Evolutionary conservation across 2,329 filamentous ascomycete genomes (phyloP), one percentile per base, ranked within the genome.

Genomic region (Simplicillium aogashimaense): DNA sequence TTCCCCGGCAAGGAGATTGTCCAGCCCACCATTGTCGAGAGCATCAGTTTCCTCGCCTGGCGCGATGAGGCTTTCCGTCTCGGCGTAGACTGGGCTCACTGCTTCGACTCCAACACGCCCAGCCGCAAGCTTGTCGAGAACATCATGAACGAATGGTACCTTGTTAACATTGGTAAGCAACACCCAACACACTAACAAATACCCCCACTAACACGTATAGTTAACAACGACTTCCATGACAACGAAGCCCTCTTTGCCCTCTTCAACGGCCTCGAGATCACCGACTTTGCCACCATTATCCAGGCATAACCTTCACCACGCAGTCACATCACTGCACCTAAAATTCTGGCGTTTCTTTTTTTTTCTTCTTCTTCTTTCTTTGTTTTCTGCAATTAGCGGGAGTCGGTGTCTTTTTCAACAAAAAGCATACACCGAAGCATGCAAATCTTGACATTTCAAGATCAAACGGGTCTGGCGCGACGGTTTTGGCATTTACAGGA

Each of bases 21-120:
- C n/a, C 92, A 98, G 62, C 92, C 92, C 12, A 98, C 92, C n/a
- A 95, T 98, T 53, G 92, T 98, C 39, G 92, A 98, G 66, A 94
- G 86, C 14, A 83, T 98, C 59, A 94, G 86, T 59, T 98, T 98
- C 74, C 70, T 98, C 40, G 92, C 92, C 3, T 98, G 92, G 92
- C 94, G 94, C 65, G 92, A 98, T 51, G 92, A 98, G 64, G 94
- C 94, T 13, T 98, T 88, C 70, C 79, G 86, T 45, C 74, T 98
- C 9, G 92, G 92, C 40, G 75, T 83, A 43, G 89, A 98, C 56
- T 98, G 92, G 92, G 86, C 86, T 16, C 86, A 86, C 54, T 98
- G 92, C 59, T 87, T 94, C 56, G 78, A 88, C 30, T 71, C 81
- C 45, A 70, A 70, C 43, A 88, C 80, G 47, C 79, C 85, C 28